Evolutionary conservation across 1,139 yeast genomes (phyloP).

Genomic region (Yamadazyma epiphylla): DNA sequence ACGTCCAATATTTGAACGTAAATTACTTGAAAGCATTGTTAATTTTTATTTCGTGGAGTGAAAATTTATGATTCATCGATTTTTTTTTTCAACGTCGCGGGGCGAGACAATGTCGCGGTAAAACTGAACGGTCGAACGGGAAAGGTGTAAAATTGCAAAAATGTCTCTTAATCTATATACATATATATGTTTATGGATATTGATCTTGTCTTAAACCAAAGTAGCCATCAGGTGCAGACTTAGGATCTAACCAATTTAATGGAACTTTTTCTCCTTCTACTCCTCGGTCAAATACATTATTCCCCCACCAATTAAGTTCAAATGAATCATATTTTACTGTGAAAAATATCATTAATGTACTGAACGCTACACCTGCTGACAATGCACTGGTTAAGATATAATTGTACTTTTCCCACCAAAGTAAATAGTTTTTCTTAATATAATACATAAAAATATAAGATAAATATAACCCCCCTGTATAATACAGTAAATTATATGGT

Average conservation of each 20-base stretch:
- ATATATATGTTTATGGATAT: slow-evolving; percentile 22
- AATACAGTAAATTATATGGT: slow-evolving; percentile 55
- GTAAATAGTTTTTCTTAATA: slow-evolving; percentile 43
- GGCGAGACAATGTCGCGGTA: background rate
- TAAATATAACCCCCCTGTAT: slow-evolving; percentile 47
- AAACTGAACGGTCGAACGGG: background rate
- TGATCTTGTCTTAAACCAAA: slow-evolving; percentile 38
- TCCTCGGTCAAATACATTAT: slow-evolving; percentile 39
- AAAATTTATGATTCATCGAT: background rate
- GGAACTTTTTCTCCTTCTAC: slow-evolving; percentile 35
- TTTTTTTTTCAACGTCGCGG: background rate
- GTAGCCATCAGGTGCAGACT: slow-evolving; percentile 40
- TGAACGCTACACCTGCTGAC: slow-evolving; percentile 57
- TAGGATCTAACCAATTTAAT: slow-evolving; percentile 30
- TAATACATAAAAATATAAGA: slow-evolving; percentile 51
- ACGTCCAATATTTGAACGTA: background rate
- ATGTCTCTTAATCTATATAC: background rate
- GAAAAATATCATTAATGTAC: slow-evolving; percentile 55
- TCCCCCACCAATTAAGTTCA: slow-evolving; percentile 60
- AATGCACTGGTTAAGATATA: slow-evolving; percentile 57
- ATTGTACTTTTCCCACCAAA: slow-evolving; percentile 66
- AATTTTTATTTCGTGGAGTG: no score
- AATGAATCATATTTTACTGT: slow-evolving; percentile 46
- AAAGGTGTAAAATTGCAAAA: background rate
- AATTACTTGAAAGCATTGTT: background rate